Percentiles rank a stretch among this genome's conserved stretches.
Evolutionary conservation across 805 yeast species (phyloP).

Genomic region (Candida yuanshanica): DNA sequence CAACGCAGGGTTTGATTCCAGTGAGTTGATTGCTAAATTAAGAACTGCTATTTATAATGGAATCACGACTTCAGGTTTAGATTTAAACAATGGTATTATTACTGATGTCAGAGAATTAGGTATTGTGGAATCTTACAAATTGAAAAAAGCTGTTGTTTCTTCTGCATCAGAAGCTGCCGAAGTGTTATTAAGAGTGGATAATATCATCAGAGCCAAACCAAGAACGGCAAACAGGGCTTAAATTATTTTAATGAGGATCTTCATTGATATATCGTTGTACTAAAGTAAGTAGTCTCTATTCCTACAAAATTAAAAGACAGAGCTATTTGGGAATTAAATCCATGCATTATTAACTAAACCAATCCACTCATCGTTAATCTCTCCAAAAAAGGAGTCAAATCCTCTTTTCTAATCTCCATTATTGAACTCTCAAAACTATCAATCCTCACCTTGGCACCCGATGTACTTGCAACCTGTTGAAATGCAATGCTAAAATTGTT

Average conservation of each 20-base stretch:
- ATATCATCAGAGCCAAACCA: slow-evolving; percentile 94
- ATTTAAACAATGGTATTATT: slow-evolving; percentile 74
- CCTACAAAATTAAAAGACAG: too few species aligned
- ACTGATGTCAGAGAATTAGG: slow-evolving; percentile 95
- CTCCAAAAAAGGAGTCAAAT: slow-evolving; percentile 82
- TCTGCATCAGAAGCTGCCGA: slow-evolving; percentile 99
- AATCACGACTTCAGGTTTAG: slow-evolving; percentile 85
- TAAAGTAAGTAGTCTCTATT: too few species aligned
- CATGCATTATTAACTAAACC: too few species aligned
- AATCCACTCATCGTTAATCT: slow-evolving; percentile 71
- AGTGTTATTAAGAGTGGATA: slow-evolving; percentile 90
- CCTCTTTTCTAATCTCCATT: slow-evolving; percentile 84
- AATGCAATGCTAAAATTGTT: slow-evolving; percentile 90
- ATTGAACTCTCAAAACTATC: slow-evolving; percentile 95
- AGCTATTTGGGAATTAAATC: too few species aligned
- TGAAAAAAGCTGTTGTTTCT: slow-evolving; percentile 89
- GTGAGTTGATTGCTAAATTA: slow-evolving; percentile 84
- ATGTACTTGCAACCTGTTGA: slow-evolving; percentile 75
- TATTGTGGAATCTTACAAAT: slow-evolving; percentile 85
- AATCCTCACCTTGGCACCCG: slow-evolving; percentile 84
- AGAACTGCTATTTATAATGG: slow-evolving; percentile 86
- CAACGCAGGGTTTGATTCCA: slow-evolving; percentile 94
- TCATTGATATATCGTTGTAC: too few species aligned
- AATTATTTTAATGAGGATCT: slow-evolving; percentile 7
- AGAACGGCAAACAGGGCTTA: slow-evolving; percentile 86